Base-by-base conservation (phyloP, 345 rosid genomes). In the Draba incana region DNA sequence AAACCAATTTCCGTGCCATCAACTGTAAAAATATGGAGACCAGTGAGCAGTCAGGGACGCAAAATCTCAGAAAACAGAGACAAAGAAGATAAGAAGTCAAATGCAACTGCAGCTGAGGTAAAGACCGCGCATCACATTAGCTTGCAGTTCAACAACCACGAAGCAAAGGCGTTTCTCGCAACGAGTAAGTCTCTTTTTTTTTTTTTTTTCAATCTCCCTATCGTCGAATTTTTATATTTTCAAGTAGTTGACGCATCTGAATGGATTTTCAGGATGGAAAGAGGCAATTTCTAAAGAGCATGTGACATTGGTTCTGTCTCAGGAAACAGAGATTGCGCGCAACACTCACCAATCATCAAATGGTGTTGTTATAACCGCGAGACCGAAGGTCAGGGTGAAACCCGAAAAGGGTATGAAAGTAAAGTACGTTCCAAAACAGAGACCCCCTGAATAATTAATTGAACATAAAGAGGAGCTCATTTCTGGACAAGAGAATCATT, bases 351-450 rank as follows among this genome's bases (percentile, higher is more conserved):
- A 80, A 64, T 51, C 57, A 45, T 14, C 57, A 24, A 43, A 68
- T 10, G 75, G 67, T 51, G 49, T 43, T 16, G 49, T 43, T 16
- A 16, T 15, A 53, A 39, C 72, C 64, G 75, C 60, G 64, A 84
- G 69, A 66, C 68, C 75, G 39, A 83, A 78, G 77, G 76, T 74
- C 64, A 78, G 80, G 77, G 62, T 46, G 63, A 88, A 81, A 75
- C 81, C 84, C 1, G 96, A 82, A 46, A 89, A 83, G 68, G 85
- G 84, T 57, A 72, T 76, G n/a, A 89, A 85, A 85, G 80, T 86
- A 58, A 89, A 83, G 81, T 91, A 89, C 64, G 82, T 92, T 70
- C 89, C 93, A 2, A 92, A 88, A 77, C 92, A 82, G 69, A 86
- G 78, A 58, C 50, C 43, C 67, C 62, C 25, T 66, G 49, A 73